Conservation (phyloP, 768 basidiomycete genomes). For the Lentinus tigrinus region DNA sequence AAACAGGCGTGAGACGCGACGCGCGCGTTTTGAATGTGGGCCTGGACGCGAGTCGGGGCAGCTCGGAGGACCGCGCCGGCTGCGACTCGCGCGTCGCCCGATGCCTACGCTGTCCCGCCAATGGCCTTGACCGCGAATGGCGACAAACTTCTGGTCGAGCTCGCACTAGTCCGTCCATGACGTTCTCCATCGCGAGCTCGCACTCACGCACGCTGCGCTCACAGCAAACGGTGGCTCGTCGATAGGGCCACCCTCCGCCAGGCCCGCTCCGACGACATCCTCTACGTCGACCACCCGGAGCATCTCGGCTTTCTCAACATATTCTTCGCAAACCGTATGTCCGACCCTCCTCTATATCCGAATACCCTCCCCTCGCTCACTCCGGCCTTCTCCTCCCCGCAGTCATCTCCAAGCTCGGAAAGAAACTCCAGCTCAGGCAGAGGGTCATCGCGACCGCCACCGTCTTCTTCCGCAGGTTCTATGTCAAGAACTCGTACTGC, state of each 20-base stretch:
- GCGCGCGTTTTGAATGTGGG: slow-evolving; percentile 14
- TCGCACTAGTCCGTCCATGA: slow-evolving; percentile 70
- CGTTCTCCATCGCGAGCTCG: slow-evolving; percentile 17
- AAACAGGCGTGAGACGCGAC: slow-evolving; percentile 12
- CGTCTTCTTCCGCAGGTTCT: slow-evolving; percentile 96
- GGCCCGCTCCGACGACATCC: slow-evolving; percentile 76
- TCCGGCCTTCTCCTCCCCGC: slow-evolving; percentile 1
- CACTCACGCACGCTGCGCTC: not conserved
- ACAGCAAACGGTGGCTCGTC: slow-evolving; percentile 89
- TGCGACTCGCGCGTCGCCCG: not conserved
- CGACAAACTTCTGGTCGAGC: slow-evolving; percentile 90
- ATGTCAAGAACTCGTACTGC: slow-evolving; percentile 92
- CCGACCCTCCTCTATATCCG: slow-evolving; percentile 4
- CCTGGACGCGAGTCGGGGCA: too few species aligned
- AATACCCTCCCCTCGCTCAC: not conserved
- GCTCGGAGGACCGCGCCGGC: slow-evolving; percentile 13
- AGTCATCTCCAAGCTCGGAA: slow-evolving; percentile 88
- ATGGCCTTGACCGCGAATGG: slow-evolving; percentile 47
- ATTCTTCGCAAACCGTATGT: slow-evolving; percentile 81
- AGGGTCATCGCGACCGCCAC: slow-evolving; percentile 92
- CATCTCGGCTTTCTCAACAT: slow-evolving; percentile 79
- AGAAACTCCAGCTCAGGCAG: slow-evolving; percentile 80
- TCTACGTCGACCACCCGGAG: slow-evolving; percentile 78
- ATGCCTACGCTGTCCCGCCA: not conserved
- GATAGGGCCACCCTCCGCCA: slow-evolving; percentile 72